Base-by-base conservation (phyloP, 2,329 filamentous ascomycete species). In the Ceratocystis cubensis region DNA sequence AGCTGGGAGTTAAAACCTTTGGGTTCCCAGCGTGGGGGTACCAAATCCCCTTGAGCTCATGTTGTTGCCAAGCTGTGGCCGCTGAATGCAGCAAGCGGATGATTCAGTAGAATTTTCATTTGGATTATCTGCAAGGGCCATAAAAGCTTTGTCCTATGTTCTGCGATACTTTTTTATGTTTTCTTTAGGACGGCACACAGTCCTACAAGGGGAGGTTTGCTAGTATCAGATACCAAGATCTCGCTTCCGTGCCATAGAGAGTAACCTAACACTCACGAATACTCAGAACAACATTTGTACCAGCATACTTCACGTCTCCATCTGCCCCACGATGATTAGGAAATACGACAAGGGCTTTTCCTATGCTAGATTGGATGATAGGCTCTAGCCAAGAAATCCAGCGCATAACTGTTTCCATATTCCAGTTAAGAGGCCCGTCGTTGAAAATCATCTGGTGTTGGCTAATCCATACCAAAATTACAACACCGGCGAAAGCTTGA, bases 331-430 rank as follows among this genome's bases (percentile, higher is more conserved):
- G 82, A 1, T 89, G 80, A 72, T 93, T 93, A 57, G 84, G 84
- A 70, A 91, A 81, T 0, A 92, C 79, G 0, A 92, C 78, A 46
- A 89, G 83, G n/a, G 87, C 86, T 0, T 83, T 79, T 0, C 78
- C 70, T 0, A 69, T 75, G 1, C 84, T 78, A 0, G 75, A 71
- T 10, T 80, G 76, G 25, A 87, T 83, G 0, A 87, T 65, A 0
- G 89, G 88, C 64, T 87, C 84, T 3, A 93, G 78, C 0, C 89
- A 81, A n/a, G 83, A 81, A 0, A 89, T 77, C 89, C 89, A 93
- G 71, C 92, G 92, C 0, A 83, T 82, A 7, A 93, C 72, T 0
- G 88, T 90, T 20, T 88, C 84, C 22, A 25, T 25, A 25, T 25
- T 25, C 0, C 88, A 87, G 59, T 84, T 81, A 0, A 79, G 72